Evolutionary conservation across 352 stramenopile species (phyloP).

Genomic region (Globisporangium nodosum): DNA sequence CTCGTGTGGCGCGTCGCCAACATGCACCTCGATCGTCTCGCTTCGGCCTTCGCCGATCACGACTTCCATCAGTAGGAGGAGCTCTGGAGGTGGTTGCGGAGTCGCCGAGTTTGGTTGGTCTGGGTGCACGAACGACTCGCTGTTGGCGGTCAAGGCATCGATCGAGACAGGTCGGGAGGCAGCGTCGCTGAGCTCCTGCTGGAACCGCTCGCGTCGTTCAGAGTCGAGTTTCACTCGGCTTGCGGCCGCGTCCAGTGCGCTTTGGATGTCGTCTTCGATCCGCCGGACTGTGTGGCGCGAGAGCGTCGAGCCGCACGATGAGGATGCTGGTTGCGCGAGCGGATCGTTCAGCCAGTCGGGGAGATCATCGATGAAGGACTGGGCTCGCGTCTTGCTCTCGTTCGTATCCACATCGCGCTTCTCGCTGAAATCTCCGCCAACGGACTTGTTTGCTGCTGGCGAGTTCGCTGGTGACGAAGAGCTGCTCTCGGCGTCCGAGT

Average conservation of each 20-base stretch:
- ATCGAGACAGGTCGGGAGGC: conserved; percentile 2
- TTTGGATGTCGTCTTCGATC: conserved; percentile 56
- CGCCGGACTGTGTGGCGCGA: conserved; percentile 28
- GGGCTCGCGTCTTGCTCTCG: neutral
- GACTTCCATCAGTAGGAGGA: conserved; percentile 74
- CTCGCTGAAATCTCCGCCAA: neutral
- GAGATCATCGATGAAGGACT: conserved; percentile 11
- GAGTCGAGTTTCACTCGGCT: conserved; percentile 31
- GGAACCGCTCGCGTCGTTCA: conserved; percentile 33
- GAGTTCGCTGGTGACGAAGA: conserved; percentile 1
- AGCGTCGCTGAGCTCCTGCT: conserved; percentile 20
- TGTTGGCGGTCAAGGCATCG: neutral
- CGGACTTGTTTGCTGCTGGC: neutral
- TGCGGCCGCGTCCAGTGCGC: conserved; percentile 45
- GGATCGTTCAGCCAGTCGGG: conserved; percentile 16
- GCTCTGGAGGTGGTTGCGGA: conserved; percentile 18
- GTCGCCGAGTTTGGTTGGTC: neutral
- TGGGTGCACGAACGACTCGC: neutral
- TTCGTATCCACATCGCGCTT: neutral
- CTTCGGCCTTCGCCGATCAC: conserved; percentile 62
- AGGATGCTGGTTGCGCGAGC: neutral
- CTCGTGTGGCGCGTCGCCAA: conserved; percentile 35
- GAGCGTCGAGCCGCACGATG: neutral
- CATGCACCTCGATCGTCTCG: conserved; percentile 66
- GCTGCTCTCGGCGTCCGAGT: conserved; percentile 9